Evolutionary conservation across 805 yeast genomes (phyloP).

Genomic region (Wickerhamiella musiphila): DNA sequence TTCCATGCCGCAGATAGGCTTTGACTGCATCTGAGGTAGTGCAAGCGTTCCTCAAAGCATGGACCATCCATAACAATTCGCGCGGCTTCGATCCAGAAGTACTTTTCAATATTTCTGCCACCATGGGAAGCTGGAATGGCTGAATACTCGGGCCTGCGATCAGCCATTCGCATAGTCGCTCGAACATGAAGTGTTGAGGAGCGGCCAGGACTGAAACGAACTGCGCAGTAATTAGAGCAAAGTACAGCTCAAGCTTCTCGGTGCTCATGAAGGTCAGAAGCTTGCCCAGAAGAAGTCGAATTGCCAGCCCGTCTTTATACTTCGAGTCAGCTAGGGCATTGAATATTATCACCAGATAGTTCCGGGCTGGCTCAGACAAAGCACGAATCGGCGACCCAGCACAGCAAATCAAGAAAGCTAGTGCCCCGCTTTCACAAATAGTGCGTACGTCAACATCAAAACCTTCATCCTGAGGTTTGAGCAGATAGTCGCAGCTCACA

Average conservation of each 20-base stretch:
- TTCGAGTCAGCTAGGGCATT: slow-evolving; percentile 24
- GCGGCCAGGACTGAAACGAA: slow-evolving; percentile 39
- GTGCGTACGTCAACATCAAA: slow-evolving; percentile 36
- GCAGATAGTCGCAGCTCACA: slow-evolving; percentile 12
- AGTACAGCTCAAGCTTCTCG: slow-evolving; percentile 25
- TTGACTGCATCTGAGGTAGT: slow-evolving; percentile 34
- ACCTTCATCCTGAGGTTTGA: slow-evolving; percentile 18
- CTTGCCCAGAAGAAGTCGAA: slow-evolving; percentile 11
- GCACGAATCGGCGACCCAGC: slow-evolving; percentile 4
- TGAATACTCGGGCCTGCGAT: slow-evolving; percentile 34
- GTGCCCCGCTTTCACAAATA: slow-evolving; percentile 37
- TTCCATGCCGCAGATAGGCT: slow-evolving; percentile 33
- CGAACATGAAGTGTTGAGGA: slow-evolving; percentile 64
- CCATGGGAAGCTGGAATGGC: slow-evolving; percentile 29
- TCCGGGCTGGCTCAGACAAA: slow-evolving; percentile 26
- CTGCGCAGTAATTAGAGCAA: slow-evolving; percentile 39
- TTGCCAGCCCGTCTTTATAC: slow-evolving; percentile 13
- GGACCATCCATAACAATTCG: slow-evolving; percentile 52
- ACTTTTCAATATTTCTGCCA: slow-evolving; percentile 11
- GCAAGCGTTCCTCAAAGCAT: slow-evolving; percentile 30
- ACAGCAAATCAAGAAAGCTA: slow-evolving; percentile 30
- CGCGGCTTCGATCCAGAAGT: slow-evolving; percentile 26
- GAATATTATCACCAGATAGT: slow-evolving; percentile 31
- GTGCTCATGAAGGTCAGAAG: slow-evolving; percentile 4
- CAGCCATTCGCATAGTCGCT: slow-evolving; percentile 49